These are phyloP conservation scores for Epichloe gansuensis DNA, from an alignment of 2,329 filamentous ascomycete genomes.

Conservation along the genomic window DNA sequence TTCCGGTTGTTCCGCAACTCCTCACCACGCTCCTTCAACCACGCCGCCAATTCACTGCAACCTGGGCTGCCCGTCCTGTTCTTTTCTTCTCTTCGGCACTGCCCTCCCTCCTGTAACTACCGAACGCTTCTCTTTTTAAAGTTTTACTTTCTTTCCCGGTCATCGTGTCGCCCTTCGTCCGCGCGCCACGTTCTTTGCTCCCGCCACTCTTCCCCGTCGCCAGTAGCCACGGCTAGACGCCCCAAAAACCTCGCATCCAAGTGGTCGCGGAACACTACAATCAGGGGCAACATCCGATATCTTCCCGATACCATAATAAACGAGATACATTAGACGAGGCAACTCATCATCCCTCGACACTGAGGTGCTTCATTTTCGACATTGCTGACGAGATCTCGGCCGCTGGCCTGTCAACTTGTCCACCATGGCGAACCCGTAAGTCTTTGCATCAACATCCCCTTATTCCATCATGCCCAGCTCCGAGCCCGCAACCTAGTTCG, in stretches of 20 bases:
- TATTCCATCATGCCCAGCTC: not conserved
- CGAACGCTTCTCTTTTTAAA: not conserved
- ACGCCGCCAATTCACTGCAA: not conserved
- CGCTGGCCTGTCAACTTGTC: constrained; percentile 1
- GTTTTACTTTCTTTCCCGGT: not conserved
- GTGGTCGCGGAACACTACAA: not conserved
- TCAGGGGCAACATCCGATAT: not conserved
- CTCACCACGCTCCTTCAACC: not conserved
- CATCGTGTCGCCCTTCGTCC: not conserved
- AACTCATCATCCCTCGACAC: not conserved
- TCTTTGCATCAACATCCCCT: not conserved
- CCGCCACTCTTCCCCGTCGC: not conserved
- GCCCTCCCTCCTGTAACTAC: not conserved
- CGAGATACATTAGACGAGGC: not conserved
- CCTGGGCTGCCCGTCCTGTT: not conserved
- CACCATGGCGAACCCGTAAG: constrained; percentile 13
- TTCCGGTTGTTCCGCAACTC: constrained; percentile 1
- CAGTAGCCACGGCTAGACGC: not conserved
- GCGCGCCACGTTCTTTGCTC: not conserved
- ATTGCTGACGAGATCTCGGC: not conserved
- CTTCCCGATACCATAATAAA: not conserved
- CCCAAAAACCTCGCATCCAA: not conserved
- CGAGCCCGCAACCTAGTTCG: not conserved
- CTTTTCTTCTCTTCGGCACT: not conserved
- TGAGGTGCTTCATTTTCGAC: not conserved